Conservation (phyloP, 2,329 filamentous ascomycete genomes). For the Amylocarpus encephaloides region DNA sequence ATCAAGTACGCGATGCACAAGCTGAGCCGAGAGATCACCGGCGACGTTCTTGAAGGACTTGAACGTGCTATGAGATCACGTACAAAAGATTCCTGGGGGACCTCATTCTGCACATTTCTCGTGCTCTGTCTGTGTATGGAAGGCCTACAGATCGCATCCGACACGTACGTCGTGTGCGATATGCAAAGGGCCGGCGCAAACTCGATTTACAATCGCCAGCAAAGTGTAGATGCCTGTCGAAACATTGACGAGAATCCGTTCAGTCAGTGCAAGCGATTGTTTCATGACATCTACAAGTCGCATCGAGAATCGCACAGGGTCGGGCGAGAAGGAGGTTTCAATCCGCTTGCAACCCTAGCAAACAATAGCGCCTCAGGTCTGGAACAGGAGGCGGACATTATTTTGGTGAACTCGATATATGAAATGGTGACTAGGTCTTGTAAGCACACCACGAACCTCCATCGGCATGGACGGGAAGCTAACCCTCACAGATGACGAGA, state of each 20-base stretch:
- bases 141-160: constrained; percentile 17
- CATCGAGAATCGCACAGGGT: constrained; percentile 14
- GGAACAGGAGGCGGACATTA: constrained; percentile 13
- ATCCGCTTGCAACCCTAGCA: constrained; percentile 15
- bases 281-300: constrained; percentile 24
- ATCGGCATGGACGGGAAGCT: not conserved
- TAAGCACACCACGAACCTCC: constrained; percentile 9
- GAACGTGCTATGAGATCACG: constrained; percentile 19
- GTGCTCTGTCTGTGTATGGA: constrained; percentile 25
- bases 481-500: constrained; percentile 13
- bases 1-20: constrained; percentile 23
- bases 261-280: constrained; percentile 16
- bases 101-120: constrained; percentile 21
- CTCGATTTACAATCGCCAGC: constrained; percentile 8
- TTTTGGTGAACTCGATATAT: constrained; percentile 15
- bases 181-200: constrained; percentile 11
- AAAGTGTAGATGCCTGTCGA: constrained; percentile 16
- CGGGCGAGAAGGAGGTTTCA: constrained; percentile 17
- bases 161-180: constrained; percentile 21
- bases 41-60: constrained; percentile 17
- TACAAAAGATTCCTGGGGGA: constrained; percentile 21
- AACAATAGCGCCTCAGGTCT: constrained; percentile 8
- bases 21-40: constrained; percentile 16
- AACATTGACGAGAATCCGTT: constrained; percentile 20
- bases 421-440: constrained; percentile 13